phyloP scores from a whole-genome alignment of 2,329 filamentous ascomycete species.

The Fusarium cicatricum region DNA sequence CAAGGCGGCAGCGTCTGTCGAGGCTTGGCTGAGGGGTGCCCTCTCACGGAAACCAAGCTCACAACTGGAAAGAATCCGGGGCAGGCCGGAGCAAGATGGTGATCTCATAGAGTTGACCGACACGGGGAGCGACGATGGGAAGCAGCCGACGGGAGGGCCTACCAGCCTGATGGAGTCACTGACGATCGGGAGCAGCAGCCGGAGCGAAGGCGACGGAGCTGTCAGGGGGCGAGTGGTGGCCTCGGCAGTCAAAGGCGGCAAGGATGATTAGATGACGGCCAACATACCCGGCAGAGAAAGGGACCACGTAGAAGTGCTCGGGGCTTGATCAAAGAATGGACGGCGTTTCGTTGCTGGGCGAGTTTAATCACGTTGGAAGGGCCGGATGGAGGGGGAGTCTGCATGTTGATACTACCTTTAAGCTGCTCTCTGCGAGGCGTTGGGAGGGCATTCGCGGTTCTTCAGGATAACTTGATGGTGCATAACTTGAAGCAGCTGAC shows the following conservation, averaged over 20 bases:
- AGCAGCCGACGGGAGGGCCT: conserved; percentile 34
- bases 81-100: conserved; percentile 52
- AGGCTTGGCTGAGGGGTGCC: conserved; percentile 89
- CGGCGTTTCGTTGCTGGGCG: conserved; percentile 30
- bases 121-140: conserved; percentile 64
- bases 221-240: conserved; percentile 50
- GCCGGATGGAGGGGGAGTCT: conserved; percentile 8
- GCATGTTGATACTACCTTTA: conserved; percentile 30
- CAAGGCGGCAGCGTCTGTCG: conserved; percentile 85
- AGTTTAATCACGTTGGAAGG: conserved; percentile 7
- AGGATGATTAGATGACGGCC: conserved; percentile 21
- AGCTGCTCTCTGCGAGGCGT: conserved; percentile 33
- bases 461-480: conserved; percentile 29
- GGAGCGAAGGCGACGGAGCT: conserved; percentile 49
- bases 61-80: conserved; percentile 54
- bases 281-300: background rate
- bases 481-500: conserved; percentile 19
- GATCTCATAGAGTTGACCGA: conserved; percentile 79
- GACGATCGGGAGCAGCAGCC: conserved; percentile 46
- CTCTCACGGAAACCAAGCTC: conserved; percentile 69
- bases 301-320: conserved; percentile 7
- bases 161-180: conserved; percentile 45
- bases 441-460: conserved; percentile 34
- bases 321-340: conserved; percentile 1
- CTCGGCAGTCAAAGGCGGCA: conserved; percentile 48